phyloP scores from a whole-genome alignment of 768 basidiomycete species.

The Lactarius hengduanensis region DNA sequence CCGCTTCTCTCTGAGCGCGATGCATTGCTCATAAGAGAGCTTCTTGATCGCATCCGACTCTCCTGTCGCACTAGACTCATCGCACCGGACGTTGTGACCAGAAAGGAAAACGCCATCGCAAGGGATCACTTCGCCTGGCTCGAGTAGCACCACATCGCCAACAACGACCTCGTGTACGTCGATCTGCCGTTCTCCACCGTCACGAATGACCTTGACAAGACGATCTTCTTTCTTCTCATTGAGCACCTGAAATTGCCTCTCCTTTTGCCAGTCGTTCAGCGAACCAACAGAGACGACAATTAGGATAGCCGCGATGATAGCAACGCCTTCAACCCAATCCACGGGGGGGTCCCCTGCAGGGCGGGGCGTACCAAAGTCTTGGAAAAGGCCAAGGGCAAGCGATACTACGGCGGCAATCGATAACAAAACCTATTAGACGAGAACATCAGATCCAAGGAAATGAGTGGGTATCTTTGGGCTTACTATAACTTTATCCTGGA shows the following conservation, averaged over 20 bases:
- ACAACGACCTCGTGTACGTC: conserved; percentile 78
- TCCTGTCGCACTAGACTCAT: conserved; percentile 95
- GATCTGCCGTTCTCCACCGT: conserved; percentile 33
- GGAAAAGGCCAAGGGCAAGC: conserved; percentile 89
- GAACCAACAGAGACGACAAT: conserved; percentile 90
- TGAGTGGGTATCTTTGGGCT: conserved; percentile 31
- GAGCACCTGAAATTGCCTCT: conserved; percentile 87
- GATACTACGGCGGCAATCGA: conserved; percentile 92
- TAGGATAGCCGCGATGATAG: conserved; percentile 71
- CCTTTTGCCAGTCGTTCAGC: conserved; percentile 98
- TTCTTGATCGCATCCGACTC: conserved; percentile 97
- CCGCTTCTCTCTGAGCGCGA: conserved; percentile 45
- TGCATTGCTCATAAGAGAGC: conserved; percentile 69
- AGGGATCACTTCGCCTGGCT: conserved; percentile 94
- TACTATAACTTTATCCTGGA: conserved; percentile 64
- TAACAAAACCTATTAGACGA: conserved; percentile 71
- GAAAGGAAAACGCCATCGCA: conserved; percentile 93
- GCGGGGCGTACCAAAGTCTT: conserved; percentile 78
- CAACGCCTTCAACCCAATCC: conserved; percentile 96
- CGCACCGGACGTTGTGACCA: conserved; percentile 93
- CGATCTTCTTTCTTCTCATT: conserved; percentile 97
- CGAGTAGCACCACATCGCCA: conserved; percentile 87
- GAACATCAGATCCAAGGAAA: conserved; percentile 31
- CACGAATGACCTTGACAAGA: conserved; percentile 63
- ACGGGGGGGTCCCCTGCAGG: conserved; percentile 67